phyloP scores from a whole-genome alignment of 148 eudicot genomes.

The Talinum fruticosum region DNA sequence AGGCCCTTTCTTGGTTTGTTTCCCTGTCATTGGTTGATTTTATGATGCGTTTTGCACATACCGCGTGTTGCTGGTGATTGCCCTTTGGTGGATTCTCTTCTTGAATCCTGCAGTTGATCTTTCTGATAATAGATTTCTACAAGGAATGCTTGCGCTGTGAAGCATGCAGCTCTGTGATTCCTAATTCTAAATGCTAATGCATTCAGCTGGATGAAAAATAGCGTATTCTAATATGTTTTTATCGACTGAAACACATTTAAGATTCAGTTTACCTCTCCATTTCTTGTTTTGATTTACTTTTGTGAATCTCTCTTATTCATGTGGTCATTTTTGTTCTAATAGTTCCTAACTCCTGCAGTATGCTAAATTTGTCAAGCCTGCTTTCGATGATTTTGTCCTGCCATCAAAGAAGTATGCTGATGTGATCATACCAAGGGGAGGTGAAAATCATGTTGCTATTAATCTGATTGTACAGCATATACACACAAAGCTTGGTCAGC shows the following conservation, averaged over 20 bases:
- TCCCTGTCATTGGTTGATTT: neutral
- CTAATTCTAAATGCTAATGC: neutral
- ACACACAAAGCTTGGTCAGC: conserved; percentile 90
- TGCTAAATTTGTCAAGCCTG: conserved; percentile 97
- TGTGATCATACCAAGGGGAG: conserved; percentile 95
- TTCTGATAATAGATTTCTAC: neutral
- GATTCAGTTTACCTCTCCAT: neutral
- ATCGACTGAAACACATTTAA: neutral
- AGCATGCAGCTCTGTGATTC: neutral
- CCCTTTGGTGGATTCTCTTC: neutral
- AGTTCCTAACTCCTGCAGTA: conserved; percentile 49
- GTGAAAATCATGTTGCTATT: conserved; percentile 95
- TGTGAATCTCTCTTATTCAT: neutral
- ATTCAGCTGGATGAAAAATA: neutral
- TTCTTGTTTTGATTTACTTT: neutral
- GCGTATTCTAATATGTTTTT: neutral
- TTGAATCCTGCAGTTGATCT: neutral
- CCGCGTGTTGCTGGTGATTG: neutral
- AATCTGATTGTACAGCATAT: conserved; percentile 94
- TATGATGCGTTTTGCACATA: neutral
- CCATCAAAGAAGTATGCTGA: conserved; percentile 98
- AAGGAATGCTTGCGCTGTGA: neutral
- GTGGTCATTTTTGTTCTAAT: neutral
- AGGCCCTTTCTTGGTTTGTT: conserved; percentile 29
- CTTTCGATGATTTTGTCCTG: conserved; percentile 91